phyloP scores from a whole-genome alignment of 805 yeast genomes.

The Ogataea corticis region DNA sequence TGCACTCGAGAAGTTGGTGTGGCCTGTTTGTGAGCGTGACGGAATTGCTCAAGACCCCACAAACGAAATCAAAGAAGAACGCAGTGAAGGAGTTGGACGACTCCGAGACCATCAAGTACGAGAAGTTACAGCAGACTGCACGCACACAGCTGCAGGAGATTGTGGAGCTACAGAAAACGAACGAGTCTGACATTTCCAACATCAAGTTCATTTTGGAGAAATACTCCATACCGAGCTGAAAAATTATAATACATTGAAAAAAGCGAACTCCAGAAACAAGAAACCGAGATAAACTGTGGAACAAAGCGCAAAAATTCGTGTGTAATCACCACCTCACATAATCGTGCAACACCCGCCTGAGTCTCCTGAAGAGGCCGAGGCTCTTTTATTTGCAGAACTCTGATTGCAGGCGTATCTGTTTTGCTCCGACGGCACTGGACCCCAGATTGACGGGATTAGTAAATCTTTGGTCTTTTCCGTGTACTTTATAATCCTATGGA shows the following conservation, averaged over 20 bases:
- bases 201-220: constrained; percentile 33
- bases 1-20: constrained; percentile 59
- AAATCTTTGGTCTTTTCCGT: constrained; percentile 47
- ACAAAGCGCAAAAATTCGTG: no score
- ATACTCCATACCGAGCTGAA: constrained; percentile 1
- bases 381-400: constrained; percentile 1
- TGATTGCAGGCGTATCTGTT: constrained; percentile 37
- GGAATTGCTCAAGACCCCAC: constrained; percentile 9
- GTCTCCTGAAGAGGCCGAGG: not conserved
- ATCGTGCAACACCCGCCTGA: constrained; percentile 31
- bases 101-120: constrained; percentile 27
- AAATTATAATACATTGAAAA: constrained; percentile 2
- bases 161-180: constrained; percentile 25
- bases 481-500: constrained; percentile 40
- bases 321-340: constrained; percentile 21
- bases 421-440: constrained; percentile 34
- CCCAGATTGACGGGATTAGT: constrained; percentile 48
- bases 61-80: constrained; percentile 5
- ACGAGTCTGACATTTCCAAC: constrained; percentile 38
- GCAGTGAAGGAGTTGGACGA: constrained; percentile 1
- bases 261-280: not conserved
- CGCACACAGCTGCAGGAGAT: constrained; percentile 37
- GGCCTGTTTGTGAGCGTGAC: constrained; percentile 27
- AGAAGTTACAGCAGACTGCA: constrained; percentile 40
- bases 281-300: not conserved